phyloP scores from a whole-genome alignment of 2,329 filamentous ascomycete genomes.

The Arthrobotrys sphaeroides region DNA sequence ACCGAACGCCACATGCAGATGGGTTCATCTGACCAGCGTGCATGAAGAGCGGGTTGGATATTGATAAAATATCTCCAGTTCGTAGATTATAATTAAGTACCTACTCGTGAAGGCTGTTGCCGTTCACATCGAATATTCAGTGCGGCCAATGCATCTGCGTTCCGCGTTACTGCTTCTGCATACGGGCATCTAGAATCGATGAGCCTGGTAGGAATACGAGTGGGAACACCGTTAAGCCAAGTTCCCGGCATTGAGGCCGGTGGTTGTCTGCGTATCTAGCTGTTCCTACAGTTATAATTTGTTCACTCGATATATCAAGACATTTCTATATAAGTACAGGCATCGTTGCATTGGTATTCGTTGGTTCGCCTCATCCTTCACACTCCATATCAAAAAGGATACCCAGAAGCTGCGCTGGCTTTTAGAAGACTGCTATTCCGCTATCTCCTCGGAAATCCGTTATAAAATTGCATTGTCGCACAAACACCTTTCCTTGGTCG shows the following conservation, averaged over 20 bases:
- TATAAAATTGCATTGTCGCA: slow-evolving; percentile 6
- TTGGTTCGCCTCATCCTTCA: slow-evolving; percentile 20
- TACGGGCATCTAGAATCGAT: background rate
- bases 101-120: slow-evolving; percentile 5
- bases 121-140: slow-evolving; percentile 6
- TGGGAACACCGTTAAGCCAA: background rate
- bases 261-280: background rate
- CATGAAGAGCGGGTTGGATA: background rate
- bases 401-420: background rate
- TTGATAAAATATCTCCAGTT: background rate
- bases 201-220: background rate
- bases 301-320: background rate
- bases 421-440: background rate
- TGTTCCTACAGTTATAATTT: background rate
- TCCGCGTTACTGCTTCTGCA: slow-evolving; percentile 19
- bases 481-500: background rate
- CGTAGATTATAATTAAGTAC: background rate
- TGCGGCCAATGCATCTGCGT: slow-evolving; percentile 5
- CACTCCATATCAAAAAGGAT: background rate
- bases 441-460: slow-evolving; percentile 4
- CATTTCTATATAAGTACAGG: slow-evolving; percentile 8
- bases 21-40: background rate
- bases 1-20: background rate
- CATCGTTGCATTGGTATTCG: background rate
- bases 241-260: background rate